Base-by-base conservation (phyloP, 1,139 yeast species). In the Casaregolazyma lundiana region DNA sequence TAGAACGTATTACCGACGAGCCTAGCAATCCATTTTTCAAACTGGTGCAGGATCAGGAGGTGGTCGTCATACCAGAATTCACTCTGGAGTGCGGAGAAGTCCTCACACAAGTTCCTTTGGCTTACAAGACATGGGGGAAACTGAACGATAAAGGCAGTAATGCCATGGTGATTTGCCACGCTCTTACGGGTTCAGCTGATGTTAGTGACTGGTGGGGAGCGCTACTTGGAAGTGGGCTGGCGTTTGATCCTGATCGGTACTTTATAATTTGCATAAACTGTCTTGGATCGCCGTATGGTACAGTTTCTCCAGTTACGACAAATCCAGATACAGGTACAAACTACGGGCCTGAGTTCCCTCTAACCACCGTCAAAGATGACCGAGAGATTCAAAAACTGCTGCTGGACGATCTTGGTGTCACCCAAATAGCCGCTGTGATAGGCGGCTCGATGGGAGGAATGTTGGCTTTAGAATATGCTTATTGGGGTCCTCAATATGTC, bases 371-470 rank as follows among this genome's bases (percentile, higher is more conserved):
- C 18, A 79, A 95, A 53, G 98, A 92, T 61, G 98, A 92, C 59
- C 86, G 88, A 6, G 74, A 55, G 4, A 78, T 92, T n/a, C 97
- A 92, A 59, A 79, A 72, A 55, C 63, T 82, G 48, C 81, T 92
- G 4, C 70, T 92, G 47, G 88, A 87, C 21, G 75, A 74, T 16
- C 68, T 92, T 44, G 88, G 85, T 0, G 87, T 92, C 21, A 75
- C 74, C 48, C 77, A 80, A 47, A 70, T 92, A 35, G 97, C 97
- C 1, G 78, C 84, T 43, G 95, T 86, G 3, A 78, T 92, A 48
- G 98, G 98, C 24, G 98, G 98, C 0, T 90, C 97, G 22, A 92
- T 92, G 98, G 98, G 98, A 34, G 98, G 98, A n/a, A 92, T 92
- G 98, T 69, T 89, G 45, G 90, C 92, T 0, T 69, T 92, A 54